Base-by-base conservation (phyloP, 1,284 basidiomycete genomes). In the Moesziomyces antarcticus region DNA sequence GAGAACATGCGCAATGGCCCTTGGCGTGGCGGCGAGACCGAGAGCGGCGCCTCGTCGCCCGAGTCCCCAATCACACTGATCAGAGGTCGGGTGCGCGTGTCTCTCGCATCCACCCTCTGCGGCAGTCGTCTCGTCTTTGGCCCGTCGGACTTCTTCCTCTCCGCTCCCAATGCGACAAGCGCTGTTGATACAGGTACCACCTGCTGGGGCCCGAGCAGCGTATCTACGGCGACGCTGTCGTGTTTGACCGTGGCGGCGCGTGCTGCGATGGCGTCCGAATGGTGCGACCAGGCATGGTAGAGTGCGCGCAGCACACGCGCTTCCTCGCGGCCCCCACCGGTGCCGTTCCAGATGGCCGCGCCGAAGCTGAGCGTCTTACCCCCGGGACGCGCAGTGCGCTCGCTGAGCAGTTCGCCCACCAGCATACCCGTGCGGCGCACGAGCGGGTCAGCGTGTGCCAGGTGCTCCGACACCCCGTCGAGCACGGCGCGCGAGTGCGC, bases 401-500 rank as follows among this genome's bases (percentile, higher is more conserved):
- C 59, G 49, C 76, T 80, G 18, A 80, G 48, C 24, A 80, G 20
- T 84, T 99, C 96, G 0, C 93, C 96, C 0, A 90, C 89, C 13
- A 98, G 88, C 94, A 98, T 97, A 3, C 96, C 96, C 72, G 93
- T 91, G n/a, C 91, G 88, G 2, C 95, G 90, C 14, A 97, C 88
- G 2, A 89, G 87, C 4, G 87, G 85, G 61, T 96, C 93, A 4
- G 61, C 37, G 30, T 81, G 77, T 8, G 63, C 60, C 24, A 91
- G 85, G 77, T 97, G 93, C 0, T 85, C 85, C 10, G 91, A 89
- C 30, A 97, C 88, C 6, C 90, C 90, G 21, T 87, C 86, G 59
- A 98, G 88, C 79, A 98, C 91, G 0, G 86, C 65, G 1, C 89
- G 85, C 1, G 89, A 90, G 46, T 77, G 85, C 6, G 84, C 87